Conservation (phyloP, 1,139 yeast species). For the Blastobotrys niveus region DNA sequence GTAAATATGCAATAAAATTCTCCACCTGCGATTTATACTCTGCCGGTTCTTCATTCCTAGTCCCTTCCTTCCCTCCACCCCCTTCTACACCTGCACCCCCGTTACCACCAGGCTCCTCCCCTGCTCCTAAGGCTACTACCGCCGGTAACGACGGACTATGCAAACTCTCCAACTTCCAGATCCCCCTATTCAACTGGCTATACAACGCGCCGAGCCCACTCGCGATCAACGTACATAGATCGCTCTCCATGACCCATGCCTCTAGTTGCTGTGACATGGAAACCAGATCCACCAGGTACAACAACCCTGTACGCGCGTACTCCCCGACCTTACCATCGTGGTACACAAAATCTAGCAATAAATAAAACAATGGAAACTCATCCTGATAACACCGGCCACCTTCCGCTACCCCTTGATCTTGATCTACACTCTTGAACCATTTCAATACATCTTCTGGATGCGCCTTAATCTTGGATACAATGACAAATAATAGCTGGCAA, state of each 20-base stretch:
- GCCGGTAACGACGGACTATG: conserved; percentile 12
- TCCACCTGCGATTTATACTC: conserved; percentile 14
- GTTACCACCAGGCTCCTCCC: neutral
- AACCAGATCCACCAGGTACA: conserved; percentile 29
- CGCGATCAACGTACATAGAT: conserved; percentile 30
- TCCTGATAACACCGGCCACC: neutral
- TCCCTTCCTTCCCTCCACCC: neutral
- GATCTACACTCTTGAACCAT: conserved; percentile 22
- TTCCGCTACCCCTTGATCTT: neutral
- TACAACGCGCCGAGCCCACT: conserved; percentile 34
- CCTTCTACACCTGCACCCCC: no score
- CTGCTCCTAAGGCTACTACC: conserved; percentile 12
- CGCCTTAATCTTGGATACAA: conserved; percentile 23
- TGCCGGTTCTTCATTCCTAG: neutral
- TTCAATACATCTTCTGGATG: conserved; percentile 16
- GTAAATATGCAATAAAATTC: conserved; percentile 26
- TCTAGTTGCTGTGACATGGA: conserved; percentile 23
- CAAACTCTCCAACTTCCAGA: conserved; percentile 4
- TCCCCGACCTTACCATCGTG: conserved; percentile 30
- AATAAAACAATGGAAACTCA: conserved; percentile 26
- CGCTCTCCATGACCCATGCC: conserved; percentile 29
- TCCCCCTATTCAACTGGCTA: conserved; percentile 23
- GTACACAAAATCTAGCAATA: conserved; percentile 28
- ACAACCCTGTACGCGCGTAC: conserved; percentile 30
- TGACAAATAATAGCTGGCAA: conserved; percentile 20